Evolutionary conservation across 768 basidiomycete genomes (phyloP), one percentile per base, ranked within the genome.

Genomic region (Butyriboletus loyo): DNA sequence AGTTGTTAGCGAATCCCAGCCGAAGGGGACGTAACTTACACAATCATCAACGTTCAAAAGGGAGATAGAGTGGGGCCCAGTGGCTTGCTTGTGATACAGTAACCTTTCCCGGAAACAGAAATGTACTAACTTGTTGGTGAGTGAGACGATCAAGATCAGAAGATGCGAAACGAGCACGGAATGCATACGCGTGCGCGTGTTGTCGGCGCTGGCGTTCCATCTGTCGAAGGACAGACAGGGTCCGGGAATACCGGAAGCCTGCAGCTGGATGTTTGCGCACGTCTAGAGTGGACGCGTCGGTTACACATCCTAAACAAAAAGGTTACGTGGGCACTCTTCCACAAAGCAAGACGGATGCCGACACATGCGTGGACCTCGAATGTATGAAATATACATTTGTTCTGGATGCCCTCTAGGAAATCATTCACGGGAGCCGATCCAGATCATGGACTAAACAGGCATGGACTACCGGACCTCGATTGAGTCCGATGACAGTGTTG

Each of bases 11-110:
- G 58, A 47, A 56, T 9, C 6, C 38, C 32, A 43, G 36, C 48
- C 44, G 36, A 38, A 14, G 39, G 28, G 7, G 17, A n/a, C 31
- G 44, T 19, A 25, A 17, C 30, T 24, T 39, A 27, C 24, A 43
- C 36, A 4, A 25, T 13, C 42, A 21, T 24, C 35, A 27, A 27
- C 38, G 21, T 35, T 54, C 34, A 24, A 48, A 48, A 14, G 25
- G 59, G 50, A 21, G 49, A 31, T 49, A 49, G 35, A 44, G 58
- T 21, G 58, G 52, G 36, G 44, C 15, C 8, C 11, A 27, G 4
- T 35, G 24, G 3, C 21, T 11, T 17, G 28, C 24, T 17, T 24
- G 25, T 39, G 31, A 30, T 30, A 40, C 19, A 28, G 31, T 19
- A n/a, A 21, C 11, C 13, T 21, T 22, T 15, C 11, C 48, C 25